Evolutionary conservation across 2,329 filamentous ascomycete genomes (phyloP).

Genomic region (Colletotrichum tofieldiae): DNA sequence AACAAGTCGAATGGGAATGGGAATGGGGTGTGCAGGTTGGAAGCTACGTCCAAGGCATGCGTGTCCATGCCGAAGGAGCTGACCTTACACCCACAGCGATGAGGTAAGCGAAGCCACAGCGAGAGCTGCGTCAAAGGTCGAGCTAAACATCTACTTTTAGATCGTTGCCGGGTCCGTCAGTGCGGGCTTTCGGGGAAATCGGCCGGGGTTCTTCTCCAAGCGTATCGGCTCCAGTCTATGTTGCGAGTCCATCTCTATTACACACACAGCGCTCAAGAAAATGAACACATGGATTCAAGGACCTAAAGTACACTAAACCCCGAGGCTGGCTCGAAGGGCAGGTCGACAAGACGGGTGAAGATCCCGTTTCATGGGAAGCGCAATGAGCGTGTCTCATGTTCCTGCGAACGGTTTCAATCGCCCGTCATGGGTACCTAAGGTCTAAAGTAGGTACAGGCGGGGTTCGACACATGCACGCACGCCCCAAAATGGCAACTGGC

Average conservation of each 20-base stretch:
- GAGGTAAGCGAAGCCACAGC: slow-evolving; percentile 41
- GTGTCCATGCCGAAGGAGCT: slow-evolving; percentile 27
- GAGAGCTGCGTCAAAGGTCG: slow-evolving; percentile 20
- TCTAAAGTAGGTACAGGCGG: slow-evolving; percentile 21
- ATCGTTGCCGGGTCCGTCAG: slow-evolving; percentile 25
- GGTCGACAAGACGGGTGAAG: neutral
- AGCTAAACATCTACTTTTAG: slow-evolving; percentile 27
- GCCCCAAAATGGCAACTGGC: slow-evolving; percentile 23
- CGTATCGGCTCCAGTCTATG: neutral
- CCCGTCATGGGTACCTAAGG: slow-evolving; percentile 22
- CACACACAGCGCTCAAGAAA: neutral
- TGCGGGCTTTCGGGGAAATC: slow-evolving; percentile 8
- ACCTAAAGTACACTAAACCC: neutral
- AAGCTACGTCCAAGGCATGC: slow-evolving; percentile 17
- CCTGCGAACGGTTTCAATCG: slow-evolving; percentile 38
- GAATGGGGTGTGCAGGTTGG: slow-evolving; percentile 1
- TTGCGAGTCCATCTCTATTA: neutral
- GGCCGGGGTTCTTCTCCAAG: neutral
- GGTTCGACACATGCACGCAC: slow-evolving; percentile 27
- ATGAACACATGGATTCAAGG: neutral
- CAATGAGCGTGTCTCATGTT: slow-evolving; percentile 39
- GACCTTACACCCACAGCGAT: slow-evolving; percentile 30
- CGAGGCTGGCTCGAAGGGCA: neutral
- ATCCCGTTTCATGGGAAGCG: slow-evolving; percentile 18
- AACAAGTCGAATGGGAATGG: neutral